Base-by-base conservation (phyloP, 306 rosid species). In the Citrullus colocynthis region DNA sequence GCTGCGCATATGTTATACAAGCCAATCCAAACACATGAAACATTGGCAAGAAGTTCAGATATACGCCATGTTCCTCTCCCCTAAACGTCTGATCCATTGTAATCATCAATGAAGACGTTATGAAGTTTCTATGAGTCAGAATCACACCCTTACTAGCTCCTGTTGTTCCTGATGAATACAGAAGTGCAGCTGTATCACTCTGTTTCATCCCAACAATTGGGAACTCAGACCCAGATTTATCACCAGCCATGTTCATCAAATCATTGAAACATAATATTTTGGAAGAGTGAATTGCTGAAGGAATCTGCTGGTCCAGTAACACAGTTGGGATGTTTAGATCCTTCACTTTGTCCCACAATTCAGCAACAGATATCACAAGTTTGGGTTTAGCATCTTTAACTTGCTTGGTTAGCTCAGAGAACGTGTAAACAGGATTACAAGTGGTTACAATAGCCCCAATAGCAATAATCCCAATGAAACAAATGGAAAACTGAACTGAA, bases 151-250 rank as follows among this genome's bases (percentile, higher is more conserved):
- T 94, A 85, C 97, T 90, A 6, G 81, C 51, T 0, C 98, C 97
- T 1, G 96, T 94, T 4, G 98, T 94, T 0, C 98, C 98, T 0
- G 97, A 94, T 0, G 98, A 95, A 80, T 95, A 95, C 81, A 95
- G 52, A 49, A 95, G 86, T 63, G 65, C 90, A 52, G 97, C 98
- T 11, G 91, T 88, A 28, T 95, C 98, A 9, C 44, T 85, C 80
- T 87, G 98, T 54, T 81, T 84, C 2, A 92, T 56, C 0, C 63
- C 36, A 0, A 49, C 70, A 0, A 17, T 6, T 9, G 96, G 97
- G 4, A 95, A 88, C 18, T 89, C 91, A 2, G 89, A 79, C 15
- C 57, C 52, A n/a, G 84, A 34, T 66, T 81, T 66, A 1, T 81
- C 70, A 1, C 84, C 78, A 2, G 88, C 79, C 60, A 80, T 79